Evolutionary conservation across 768 basidiomycete species (phyloP).

Genomic region (Boletus vinaceobasis): DNA sequence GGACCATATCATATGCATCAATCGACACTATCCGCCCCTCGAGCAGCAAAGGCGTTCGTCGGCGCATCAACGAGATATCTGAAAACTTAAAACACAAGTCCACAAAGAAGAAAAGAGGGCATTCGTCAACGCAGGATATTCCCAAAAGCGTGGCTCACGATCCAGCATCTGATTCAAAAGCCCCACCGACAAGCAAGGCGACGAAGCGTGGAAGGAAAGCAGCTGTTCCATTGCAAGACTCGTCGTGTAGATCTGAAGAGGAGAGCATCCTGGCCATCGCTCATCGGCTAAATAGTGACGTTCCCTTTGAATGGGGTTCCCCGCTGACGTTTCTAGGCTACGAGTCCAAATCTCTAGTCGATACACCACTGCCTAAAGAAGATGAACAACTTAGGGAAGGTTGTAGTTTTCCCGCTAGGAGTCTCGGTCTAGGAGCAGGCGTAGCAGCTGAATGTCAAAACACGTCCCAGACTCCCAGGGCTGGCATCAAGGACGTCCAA

Average conservation of each 20-base stretch:
- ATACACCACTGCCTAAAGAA: neutral
- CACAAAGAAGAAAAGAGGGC: constrained; percentile 3
- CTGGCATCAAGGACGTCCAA: constrained; percentile 8
- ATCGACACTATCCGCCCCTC: constrained; percentile 13
- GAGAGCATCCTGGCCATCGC: neutral
- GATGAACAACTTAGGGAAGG: neutral
- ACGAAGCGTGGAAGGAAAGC: neutral
- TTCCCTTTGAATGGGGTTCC: neutral
- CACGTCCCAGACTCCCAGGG: neutral
- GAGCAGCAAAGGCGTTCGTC: constrained; percentile 9
- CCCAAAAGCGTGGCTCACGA: neutral
- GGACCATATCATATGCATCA: constrained; percentile 18
- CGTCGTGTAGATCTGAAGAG: neutral
- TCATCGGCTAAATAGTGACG: constrained; percentile 3
- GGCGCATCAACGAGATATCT: constrained; percentile 11
- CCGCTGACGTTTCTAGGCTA: neutral
- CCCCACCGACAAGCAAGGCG: neutral
- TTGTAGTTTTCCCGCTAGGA: neutral
- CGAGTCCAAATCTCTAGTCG: neutral
- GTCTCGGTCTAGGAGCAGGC: neutral
- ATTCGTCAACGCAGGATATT: neutral
- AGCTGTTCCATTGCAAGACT: neutral
- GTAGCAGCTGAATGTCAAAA: neutral
- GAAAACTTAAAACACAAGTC: constrained; percentile 2
- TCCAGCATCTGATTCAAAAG: neutral